Evolutionary conservation across 2,329 filamentous ascomycete species (phyloP), one percentile per base, ranked within the genome.

Genomic region (Nannizziopsis arthrosporioides): DNA sequence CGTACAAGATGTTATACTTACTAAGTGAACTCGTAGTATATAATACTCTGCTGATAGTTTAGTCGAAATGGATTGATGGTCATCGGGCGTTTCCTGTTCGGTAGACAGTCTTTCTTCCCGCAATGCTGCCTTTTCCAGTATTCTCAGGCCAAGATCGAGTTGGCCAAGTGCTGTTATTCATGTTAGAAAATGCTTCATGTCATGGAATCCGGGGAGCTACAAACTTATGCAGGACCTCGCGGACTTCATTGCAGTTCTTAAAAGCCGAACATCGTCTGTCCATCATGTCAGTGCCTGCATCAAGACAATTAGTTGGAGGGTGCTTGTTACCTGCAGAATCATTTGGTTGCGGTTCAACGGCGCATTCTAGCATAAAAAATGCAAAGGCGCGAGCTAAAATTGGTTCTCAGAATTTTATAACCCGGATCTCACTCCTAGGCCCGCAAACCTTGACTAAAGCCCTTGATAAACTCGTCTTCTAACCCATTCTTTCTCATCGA

Each of bases 191-290:
- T 42, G 15, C 32, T 51, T 44, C 14, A 9, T 15, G 27, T 15
- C 11, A 27, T 48, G 50, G 59, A 62, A 19, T 34, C 35, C 58
- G 56, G 52, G 45, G 60, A 60, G 8, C 47, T 38, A 59, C 67
- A 60, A 69, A 74, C 77, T 73, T 38, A 92, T 68, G 55, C 82
- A 87, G 36, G 70, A 70, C 56, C 72, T 77, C 15, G 74, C 75
- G 4, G 81, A 73, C 60, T 81, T 85, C 49, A 93, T 67, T 9
- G 80, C 81, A 55, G 85, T 66, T 57, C 76, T 81, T 59, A 86
- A 69, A 15, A 86, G 62, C 48, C 83, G 76, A 27, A 78, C 61
- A 12, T 73, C 58, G 51, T 74, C 66, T 68, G 44, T 5, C n/a
- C 7, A 18, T 17, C 36, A 10, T 12, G 6, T 47, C 42, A 46